phyloP scores from a whole-genome alignment of 2,329 filamentous ascomycete species.

The Verticillium nubilum region DNA sequence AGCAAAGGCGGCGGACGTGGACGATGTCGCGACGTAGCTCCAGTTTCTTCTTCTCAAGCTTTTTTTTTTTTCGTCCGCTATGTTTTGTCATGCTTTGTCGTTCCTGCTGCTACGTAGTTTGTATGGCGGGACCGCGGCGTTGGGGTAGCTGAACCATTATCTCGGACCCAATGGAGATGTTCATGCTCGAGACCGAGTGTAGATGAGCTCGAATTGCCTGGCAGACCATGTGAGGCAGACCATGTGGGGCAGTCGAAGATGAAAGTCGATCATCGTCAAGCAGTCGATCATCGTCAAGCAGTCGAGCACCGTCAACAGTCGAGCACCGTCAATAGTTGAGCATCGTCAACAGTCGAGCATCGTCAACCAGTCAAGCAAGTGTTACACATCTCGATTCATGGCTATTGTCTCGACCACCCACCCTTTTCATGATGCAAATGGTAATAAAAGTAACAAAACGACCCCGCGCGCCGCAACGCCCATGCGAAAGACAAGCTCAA shows the following conservation, averaged over 20 bases:
- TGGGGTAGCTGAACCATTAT: not conserved
- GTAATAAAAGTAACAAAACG: not conserved
- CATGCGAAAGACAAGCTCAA: slow-evolving; percentile 2
- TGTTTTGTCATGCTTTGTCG: not conserved
- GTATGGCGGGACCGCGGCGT: not conserved
- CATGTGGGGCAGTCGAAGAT: too few species aligned
- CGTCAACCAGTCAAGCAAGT: too few species aligned
- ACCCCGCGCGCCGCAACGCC: slow-evolving; percentile 2
- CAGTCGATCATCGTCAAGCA: too few species aligned
- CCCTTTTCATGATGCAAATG: not conserved
- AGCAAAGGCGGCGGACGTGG: not conserved
- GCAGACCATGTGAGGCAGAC: too few species aligned
- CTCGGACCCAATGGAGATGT: not conserved
- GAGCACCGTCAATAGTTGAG: too few species aligned
- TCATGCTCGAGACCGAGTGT: too few species aligned
- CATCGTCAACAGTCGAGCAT: too few species aligned
- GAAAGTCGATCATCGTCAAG: too few species aligned
- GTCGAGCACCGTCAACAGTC: too few species aligned
- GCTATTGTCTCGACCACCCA: not conserved
- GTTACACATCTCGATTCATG: not conserved
- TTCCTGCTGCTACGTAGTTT: not conserved
- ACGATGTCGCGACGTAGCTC: not conserved
- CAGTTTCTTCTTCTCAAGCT: slow-evolving; percentile 1
- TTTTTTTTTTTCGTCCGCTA: slow-evolving; percentile 1
- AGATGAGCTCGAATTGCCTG: too few species aligned